Base-by-base conservation (phyloP, 2,329 filamentous ascomycete species). In the Trichoderma atroviride region DNA sequence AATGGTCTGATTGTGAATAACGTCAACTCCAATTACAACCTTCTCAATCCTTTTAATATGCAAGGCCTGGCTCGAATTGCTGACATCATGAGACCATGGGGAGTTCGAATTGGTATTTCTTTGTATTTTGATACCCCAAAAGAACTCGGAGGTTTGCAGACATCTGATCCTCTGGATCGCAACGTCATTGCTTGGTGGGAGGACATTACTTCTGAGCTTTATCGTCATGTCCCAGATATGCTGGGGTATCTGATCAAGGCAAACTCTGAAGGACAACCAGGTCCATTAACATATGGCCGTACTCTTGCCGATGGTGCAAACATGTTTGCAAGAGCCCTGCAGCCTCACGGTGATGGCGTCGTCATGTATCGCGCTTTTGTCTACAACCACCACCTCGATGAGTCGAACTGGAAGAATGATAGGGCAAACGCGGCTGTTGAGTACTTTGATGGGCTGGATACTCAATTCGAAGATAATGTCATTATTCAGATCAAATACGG, bases 391-490 rank as follows among this genome's bases (percentile, higher is more conserved):
- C 55, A 57, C 10, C 55, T 57, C 19, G 55, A 57, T 35, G 55
- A 57, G 29, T 57, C 55, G 10, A n/a, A 57, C 10, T 57, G 55
- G 55, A 57, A 57, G 29, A 57, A 57, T 57, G 55, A 57, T 4
- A 57, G 55, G 5, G 55, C 55, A 31, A 57, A 57, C 31, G 55
- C 55, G 19, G 55, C 55, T 5, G 55, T 57, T 57, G 55, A 57
- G 55, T 57, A 57, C 19, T 57, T 57, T 6, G 55, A 57, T 33
- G 55, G 55, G 29, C 31, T 57, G 10, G 55, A 57, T 35, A 35
- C 19, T 57, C 55, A 57, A 57, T 57, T 57, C 55, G 55, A 57
- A 57, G 55, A 57, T 57, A 57, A 57, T 13, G 55, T 57, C 31
- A 57, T 57, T 22, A 22, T 57, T 16, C 55, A 57, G 55, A 35